These are phyloP conservation scores for Colletotrichum magnum DNA, from an alignment of 2,329 filamentous ascomycete species.

Conservation along the genomic window DNA sequence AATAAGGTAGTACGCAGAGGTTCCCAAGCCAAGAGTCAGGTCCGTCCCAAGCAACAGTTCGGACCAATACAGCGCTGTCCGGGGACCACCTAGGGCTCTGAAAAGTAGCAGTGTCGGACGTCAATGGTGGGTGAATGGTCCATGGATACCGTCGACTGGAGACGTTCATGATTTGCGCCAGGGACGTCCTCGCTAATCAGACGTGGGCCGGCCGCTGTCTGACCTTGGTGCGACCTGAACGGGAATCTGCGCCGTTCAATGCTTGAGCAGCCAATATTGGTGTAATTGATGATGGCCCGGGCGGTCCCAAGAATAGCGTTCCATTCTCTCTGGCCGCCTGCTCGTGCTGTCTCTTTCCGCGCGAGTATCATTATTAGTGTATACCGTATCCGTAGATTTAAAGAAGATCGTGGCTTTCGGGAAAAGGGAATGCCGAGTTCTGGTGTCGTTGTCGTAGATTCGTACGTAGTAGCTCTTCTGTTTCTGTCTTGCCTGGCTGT, in stretches of 20 bases:
- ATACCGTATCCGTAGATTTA: not conserved
- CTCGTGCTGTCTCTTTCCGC: not conserved
- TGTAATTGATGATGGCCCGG: slow-evolving; percentile 23
- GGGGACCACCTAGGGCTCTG: not conserved
- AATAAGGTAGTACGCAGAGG: not conserved
- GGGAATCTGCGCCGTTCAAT: slow-evolving; percentile 34
- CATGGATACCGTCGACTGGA: slow-evolving; percentile 24
- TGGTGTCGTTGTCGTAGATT: no score
- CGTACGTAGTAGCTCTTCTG: no score
- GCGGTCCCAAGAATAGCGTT: slow-evolving; percentile 25
- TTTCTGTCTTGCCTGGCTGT: slow-evolving; percentile 13
- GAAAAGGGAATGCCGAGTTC: no score
- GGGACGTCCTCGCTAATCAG: slow-evolving; percentile 41
- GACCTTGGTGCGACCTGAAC: slow-evolving; percentile 38
- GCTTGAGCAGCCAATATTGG: slow-evolving; percentile 23
- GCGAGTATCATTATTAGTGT: no score
- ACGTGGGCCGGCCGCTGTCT: slow-evolving; percentile 33
- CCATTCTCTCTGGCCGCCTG: slow-evolving; percentile 10
- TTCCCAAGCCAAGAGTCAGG: not conserved
- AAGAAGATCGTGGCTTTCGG: no score
- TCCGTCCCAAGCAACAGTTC: not conserved
- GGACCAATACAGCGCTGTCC: slow-evolving; percentile 7
- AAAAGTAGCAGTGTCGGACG: not conserved
- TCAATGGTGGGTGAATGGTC: not conserved
- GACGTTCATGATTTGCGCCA: slow-evolving; percentile 38